Evolutionary conservation across 805 yeast species (phyloP).

Genomic region (Metschnikowia reukaufii): DNA sequence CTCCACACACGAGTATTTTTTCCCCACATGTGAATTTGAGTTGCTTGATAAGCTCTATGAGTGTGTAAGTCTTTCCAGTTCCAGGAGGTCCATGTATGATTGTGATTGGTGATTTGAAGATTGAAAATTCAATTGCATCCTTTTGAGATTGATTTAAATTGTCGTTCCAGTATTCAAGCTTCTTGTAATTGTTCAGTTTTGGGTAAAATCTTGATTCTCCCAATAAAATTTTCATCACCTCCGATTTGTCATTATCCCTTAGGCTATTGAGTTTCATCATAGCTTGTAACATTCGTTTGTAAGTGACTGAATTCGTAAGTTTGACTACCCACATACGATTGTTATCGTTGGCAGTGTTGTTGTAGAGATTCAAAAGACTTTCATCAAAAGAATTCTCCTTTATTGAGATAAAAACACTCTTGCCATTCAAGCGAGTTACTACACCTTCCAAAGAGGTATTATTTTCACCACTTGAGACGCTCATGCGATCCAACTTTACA

Average conservation of each 20-base stretch:
- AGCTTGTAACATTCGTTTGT: conserved; percentile 76
- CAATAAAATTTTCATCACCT: conserved; percentile 44
- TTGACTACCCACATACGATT: conserved; percentile 66
- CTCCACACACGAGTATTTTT: conserved; percentile 84
- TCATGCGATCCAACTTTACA: conserved; percentile 57
- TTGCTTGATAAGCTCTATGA: conserved; percentile 80
- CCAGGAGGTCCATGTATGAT: conserved; percentile 84
- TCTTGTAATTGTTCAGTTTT: conserved; percentile 17
- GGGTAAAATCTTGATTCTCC: conserved; percentile 42
- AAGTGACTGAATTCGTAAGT: conserved; percentile 66
- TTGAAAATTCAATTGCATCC: conserved; percentile 66
- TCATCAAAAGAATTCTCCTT: conserved; percentile 52
- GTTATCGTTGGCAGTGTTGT: conserved; percentile 37
- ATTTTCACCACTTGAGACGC: conserved; percentile 23
- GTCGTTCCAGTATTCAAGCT: conserved; percentile 37
- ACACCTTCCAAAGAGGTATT: conserved; percentile 57
- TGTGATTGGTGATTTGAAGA: conserved; percentile 52
- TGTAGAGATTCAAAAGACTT: conserved; percentile 46
- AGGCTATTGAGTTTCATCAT: conserved; percentile 63
- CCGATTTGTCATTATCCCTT: conserved; percentile 29
- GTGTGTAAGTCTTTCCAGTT: conserved; percentile 79
- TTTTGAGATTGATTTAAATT: conserved; percentile 68
- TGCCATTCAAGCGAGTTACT: conserved; percentile 52
- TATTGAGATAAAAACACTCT: conserved; percentile 55
- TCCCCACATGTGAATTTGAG: conserved; percentile 45